Base-by-base conservation (phyloP, 805 yeast species). In the Saccharomyces jurei region DNA sequence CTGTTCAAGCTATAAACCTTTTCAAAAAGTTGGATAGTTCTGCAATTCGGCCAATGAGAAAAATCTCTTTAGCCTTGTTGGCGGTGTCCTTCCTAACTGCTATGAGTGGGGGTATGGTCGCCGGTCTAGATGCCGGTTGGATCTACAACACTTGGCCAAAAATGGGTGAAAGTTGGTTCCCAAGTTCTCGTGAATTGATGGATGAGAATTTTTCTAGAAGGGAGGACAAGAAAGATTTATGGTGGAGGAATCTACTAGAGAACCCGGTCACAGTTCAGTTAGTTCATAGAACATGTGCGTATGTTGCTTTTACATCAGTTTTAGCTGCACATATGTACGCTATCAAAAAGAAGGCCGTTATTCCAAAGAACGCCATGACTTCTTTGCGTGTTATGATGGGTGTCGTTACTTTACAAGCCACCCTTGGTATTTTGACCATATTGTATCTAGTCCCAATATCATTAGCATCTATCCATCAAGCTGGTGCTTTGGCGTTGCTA, bases 31-130 rank as follows among this genome's bases (percentile, higher is more conserved):
- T 94, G 54, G 80, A 80, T 61, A 81, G 81, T 56, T 84, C 90
- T 1, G 74, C 80, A 0, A 70, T 89, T 50, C 75, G 74, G 48
- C 80, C 75, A 48, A 77, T 86, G 62, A 82, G 90, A 68, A 70
- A 76, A 46, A 63, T 78, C 32, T 79, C 88, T 1, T 56, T 72
- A 9, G 86, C 77, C 0, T 71, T 94, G 46, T 74, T 89, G 30
- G 83, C 76, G 2, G 72, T 92, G 52, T 86, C 92, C 1, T 92
- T 90, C 63, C 56, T 86, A 46, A 94, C 99, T 21, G 96, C 97
- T 17, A 87, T 94, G 95, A 82, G 96, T 10, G 99, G 99, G 57
- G 97, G 96, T 14, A 82, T 94, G 78, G 99, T 94, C 48, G 99
- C 99, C 14, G 99, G 99, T 8, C 77, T 94, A 53, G 99, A 94